Conservation (phyloP, 805 yeast species). For the Wickerhamiella bombiphila region DNA sequence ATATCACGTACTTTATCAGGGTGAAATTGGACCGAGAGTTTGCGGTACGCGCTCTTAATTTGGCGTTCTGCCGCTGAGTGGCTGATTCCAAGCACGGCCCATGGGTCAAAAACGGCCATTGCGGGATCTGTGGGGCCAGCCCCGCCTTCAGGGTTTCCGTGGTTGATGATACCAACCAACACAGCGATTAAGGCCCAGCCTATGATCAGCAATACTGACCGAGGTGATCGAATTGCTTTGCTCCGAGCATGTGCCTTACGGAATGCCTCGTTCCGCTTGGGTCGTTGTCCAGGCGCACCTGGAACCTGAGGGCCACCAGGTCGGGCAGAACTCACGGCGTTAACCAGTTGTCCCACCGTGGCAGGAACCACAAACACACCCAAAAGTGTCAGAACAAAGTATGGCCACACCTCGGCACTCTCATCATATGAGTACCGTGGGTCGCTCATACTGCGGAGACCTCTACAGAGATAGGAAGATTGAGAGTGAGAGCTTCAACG, state of each 20-base stretch:
- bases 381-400: conserved; percentile 60
- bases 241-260: not conserved
- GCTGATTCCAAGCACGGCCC: conserved; percentile 64
- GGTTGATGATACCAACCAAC: conserved; percentile 25
- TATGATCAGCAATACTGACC: conserved; percentile 20
- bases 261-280: not conserved
- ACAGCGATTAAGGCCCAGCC: conserved; percentile 52
- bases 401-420: conserved; percentile 86
- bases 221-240: not conserved
- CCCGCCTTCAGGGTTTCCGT: conserved; percentile 20
- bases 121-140: conserved; percentile 6
- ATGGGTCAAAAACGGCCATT: conserved; percentile 60
- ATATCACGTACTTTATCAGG: conserved; percentile 69
- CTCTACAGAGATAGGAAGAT: too few relatives aligned
- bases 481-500: too few relatives aligned
- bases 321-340: not conserved
- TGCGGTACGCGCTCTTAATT: conserved; percentile 70
- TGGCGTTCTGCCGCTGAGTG: conserved; percentile 57
- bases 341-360: conserved; percentile 29
- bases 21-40: conserved; percentile 74
- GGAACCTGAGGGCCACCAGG: not conserved
- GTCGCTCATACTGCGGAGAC: conserved; percentile 29
- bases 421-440: conserved; percentile 71
- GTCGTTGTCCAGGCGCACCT: not conserved
- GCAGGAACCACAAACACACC: conserved; percentile 55